Percentiles rank a stretch among this genome's conserved stretches.
Conservation (phyloP, 225 moss, liverwort and hornwort species). For the Bryoerythrophyllum caledonicum region DNA sequence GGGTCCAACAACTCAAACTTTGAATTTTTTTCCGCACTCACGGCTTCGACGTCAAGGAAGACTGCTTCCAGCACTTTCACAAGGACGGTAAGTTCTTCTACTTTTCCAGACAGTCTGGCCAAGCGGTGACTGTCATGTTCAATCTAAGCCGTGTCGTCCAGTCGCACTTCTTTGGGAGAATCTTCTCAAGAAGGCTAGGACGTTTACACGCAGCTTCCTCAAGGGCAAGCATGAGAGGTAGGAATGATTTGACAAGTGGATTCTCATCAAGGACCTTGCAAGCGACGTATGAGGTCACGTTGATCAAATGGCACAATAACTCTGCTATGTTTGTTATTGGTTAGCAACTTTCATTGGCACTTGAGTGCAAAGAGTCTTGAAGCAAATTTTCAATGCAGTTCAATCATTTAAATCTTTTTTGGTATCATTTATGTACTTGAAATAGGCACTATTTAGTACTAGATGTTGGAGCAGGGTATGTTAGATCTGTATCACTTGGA, state of each 20-base stretch:
- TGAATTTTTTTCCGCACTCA: no score
- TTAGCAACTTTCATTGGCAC: no score
- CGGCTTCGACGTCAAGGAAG: conserved; percentile 70
- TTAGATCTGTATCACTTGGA: no score
- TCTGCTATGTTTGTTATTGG: no score
- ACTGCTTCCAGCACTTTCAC: conserved; percentile 63
- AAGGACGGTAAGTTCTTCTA: conserved; percentile 66
- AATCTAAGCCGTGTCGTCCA: conserved; percentile 68
- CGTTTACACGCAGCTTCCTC: conserved; percentile 49
- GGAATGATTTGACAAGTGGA: conserved; percentile 79
- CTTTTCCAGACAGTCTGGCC: conserved; percentile 61
- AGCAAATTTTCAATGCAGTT: no score
- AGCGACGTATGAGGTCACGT: conserved; percentile 46
- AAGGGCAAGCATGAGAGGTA: conserved; percentile 33
- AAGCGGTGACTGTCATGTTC: conserved; percentile 71
- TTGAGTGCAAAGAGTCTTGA: no score
- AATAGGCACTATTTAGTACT: no score
- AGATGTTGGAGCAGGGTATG: no score
- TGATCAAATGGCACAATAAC: no score
- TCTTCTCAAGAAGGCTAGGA: conserved; percentile 41
- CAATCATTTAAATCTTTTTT: neutral
- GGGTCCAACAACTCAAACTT: conserved; percentile 52
- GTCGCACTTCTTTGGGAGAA: conserved; percentile 59
- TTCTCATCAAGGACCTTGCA: conserved; percentile 67
- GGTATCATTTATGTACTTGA: neutral